phyloP scores from a whole-genome alignment of 179 eudicot genomes.

The Beta macrorhiza region DNA sequence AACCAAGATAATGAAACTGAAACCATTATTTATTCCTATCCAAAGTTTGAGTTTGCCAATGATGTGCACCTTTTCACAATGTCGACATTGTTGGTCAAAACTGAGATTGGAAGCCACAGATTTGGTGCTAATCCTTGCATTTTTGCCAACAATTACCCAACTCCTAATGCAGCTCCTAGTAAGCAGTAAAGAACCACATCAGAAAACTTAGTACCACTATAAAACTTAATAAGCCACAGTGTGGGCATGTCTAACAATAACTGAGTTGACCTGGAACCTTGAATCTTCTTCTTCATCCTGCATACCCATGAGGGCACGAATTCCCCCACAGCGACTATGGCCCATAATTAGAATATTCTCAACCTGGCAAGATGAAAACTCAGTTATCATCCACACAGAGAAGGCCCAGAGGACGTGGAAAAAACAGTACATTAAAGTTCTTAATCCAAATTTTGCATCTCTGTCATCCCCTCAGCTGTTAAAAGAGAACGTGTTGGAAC shows the following conservation, averaged over 20 bases:
- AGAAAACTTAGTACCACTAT: conserved; percentile 12
- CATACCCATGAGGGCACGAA: conserved; percentile 91
- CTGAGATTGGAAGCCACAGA: conserved; percentile 67
- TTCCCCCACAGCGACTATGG: conserved; percentile 96
- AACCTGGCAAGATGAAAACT: conserved; percentile 50
- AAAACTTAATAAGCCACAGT: background rate
- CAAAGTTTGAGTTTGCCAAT: background rate
- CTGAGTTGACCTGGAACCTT: conserved; percentile 49
- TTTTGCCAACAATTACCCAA: conserved; percentile 78
- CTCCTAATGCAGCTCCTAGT: conserved; percentile 73
- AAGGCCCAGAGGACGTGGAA: background rate
- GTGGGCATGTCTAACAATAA: conserved; percentile 6
- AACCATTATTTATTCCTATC: background rate
- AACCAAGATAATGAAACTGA: background rate
- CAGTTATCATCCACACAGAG: conserved; percentile 1
- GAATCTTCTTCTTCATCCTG: conserved; percentile 59
- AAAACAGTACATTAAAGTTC: background rate
- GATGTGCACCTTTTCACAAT: conserved; percentile 79
- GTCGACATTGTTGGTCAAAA: conserved; percentile 82
- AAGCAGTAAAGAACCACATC: background rate
- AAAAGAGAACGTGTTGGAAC: too few species aligned
- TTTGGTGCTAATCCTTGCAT: conserved; percentile 63
- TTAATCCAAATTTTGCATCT: background rate
- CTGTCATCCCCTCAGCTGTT: background rate
- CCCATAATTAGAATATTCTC: conserved; percentile 82